phyloP scores from a whole-genome alignment of 495 filamentous ascomycete species.

The Daldinia vernicosa region DNA sequence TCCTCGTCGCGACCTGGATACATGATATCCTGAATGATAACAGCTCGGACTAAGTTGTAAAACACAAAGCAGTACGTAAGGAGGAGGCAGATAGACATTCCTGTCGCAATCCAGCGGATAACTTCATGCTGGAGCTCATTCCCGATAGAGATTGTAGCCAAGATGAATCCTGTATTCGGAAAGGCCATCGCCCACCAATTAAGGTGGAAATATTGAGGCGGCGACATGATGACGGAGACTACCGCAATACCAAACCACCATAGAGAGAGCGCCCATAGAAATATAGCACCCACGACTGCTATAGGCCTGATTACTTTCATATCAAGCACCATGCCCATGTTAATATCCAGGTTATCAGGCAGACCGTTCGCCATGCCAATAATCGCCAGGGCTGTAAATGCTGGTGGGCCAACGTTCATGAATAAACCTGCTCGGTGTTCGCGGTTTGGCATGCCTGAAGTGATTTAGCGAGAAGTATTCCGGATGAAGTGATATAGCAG shows the following conservation, averaged over 20 bases:
- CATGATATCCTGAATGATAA: slow-evolving; percentile 65
- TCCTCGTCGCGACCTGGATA: slow-evolving; percentile 74
- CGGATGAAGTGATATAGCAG: slow-evolving; percentile 49
- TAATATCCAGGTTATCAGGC: slow-evolving; percentile 45
- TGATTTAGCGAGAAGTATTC: not conserved
- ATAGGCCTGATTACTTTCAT: slow-evolving; percentile 59
- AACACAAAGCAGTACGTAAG: slow-evolving; percentile 65
- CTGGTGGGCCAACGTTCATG: slow-evolving; percentile 73
- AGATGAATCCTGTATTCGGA: slow-evolving; percentile 66
- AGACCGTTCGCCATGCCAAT: slow-evolving; percentile 67
- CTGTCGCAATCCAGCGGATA: slow-evolving; percentile 57
- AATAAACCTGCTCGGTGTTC: slow-evolving; percentile 69
- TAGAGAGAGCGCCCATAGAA: slow-evolving; percentile 73
- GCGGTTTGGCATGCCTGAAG: slow-evolving; percentile 54
- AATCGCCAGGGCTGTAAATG: slow-evolving; percentile 73
- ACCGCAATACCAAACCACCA: slow-evolving; percentile 75
- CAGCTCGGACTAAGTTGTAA: slow-evolving; percentile 60
- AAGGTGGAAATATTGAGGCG: slow-evolving; percentile 61
- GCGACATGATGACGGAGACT: slow-evolving; percentile 59
- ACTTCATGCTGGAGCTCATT: slow-evolving; percentile 52
- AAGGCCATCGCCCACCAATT: slow-evolving; percentile 68
- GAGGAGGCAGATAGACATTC: slow-evolving; percentile 63
- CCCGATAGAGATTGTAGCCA: slow-evolving; percentile 61
- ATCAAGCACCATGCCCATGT: slow-evolving; percentile 32
- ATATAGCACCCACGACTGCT: slow-evolving; percentile 64